Conservation (phyloP, 2,329 filamentous ascomycete species). For the Blastomyces gilchristii region DNA sequence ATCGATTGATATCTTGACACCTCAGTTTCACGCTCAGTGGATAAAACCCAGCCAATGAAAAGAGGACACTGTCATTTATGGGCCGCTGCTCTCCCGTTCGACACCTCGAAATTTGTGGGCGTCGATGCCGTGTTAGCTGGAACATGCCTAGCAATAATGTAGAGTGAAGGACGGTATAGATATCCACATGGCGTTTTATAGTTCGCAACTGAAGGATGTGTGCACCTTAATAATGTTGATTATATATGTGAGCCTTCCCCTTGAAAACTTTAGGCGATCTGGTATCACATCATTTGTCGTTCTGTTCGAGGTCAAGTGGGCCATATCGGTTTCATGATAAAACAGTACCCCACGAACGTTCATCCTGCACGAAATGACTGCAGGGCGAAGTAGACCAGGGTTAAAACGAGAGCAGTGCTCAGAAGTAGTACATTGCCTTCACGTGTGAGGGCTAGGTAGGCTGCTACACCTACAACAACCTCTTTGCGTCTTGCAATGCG, state of each 20-base stretch:
- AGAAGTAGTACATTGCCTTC: slow-evolving; percentile 37
- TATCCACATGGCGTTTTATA: not conserved
- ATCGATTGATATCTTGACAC: not conserved
- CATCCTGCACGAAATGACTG: slow-evolving; percentile 24
- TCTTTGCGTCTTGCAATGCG: slow-evolving; percentile 49
- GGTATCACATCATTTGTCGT: not conserved
- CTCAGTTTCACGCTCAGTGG: not conserved
- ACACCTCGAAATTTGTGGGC: not conserved
- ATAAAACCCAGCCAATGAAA: not conserved
- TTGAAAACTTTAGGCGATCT: not conserved
- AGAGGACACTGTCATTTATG: not conserved
- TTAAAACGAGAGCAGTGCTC: slow-evolving; percentile 28
- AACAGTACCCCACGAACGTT: not conserved
- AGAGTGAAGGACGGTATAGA: not conserved
- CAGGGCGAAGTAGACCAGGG: slow-evolving; percentile 36
- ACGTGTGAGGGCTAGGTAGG: slow-evolving; percentile 44
- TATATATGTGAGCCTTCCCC: not conserved
- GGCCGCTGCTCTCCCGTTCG: not conserved
- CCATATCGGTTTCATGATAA: not conserved
- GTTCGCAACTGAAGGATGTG: not conserved
- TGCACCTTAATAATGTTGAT: not conserved
- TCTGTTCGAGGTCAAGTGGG: not conserved
- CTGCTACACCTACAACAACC: slow-evolving; percentile 47
- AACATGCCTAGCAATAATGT: not conserved
- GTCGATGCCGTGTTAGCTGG: not conserved